Evolutionary conservation across 2,329 filamentous ascomycete genomes (phyloP).

Genomic region (Fusarium duplospermum): DNA sequence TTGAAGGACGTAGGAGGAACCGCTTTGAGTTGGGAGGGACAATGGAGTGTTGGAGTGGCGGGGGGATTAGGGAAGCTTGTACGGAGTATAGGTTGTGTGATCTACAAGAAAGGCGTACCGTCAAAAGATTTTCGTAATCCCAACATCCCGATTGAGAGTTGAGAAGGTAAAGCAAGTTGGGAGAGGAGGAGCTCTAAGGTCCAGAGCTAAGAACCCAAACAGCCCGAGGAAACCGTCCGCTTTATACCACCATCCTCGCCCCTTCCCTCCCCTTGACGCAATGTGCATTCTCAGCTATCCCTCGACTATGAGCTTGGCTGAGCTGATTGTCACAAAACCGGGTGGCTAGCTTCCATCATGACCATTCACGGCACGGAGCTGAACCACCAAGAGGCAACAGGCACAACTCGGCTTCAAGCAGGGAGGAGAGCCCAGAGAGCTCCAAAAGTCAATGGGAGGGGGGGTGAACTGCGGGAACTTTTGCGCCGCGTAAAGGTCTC

Average conservation of each 20-base stretch:
- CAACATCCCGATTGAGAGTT: conserved; percentile 30
- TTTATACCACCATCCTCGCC: conserved; percentile 6
- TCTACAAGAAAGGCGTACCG: conserved; percentile 8
- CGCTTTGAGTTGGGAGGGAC: not conserved
- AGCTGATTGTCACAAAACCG: not conserved
- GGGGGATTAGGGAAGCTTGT: not conserved
- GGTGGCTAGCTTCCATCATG: not conserved
- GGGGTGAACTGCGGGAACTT: not conserved
- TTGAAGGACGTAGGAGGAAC: no score
- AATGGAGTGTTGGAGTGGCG: not conserved
- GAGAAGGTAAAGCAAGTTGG: not conserved
- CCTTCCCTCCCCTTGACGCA: not conserved
- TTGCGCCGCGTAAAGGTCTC: not conserved
- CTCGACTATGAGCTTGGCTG: not conserved
- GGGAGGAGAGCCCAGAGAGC: not conserved
- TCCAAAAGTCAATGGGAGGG: not conserved
- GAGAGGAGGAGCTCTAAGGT: not conserved
- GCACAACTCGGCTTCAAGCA: conserved; percentile 12
- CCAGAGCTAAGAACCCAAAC: not conserved
- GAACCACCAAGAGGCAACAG: not conserved
- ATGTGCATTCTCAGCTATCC: conserved; percentile 11
- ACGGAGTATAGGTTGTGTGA: not conserved
- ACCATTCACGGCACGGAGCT: not conserved
- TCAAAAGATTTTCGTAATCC: conserved; percentile 35
- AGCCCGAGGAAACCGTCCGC: not conserved